Percentiles rank a stretch among this genome's conserved stretches.
These are phyloP conservation scores for Zygnema circumcarinatum DNA, from an alignment of 139 green algal species.

Conservation along the genomic window DNA sequence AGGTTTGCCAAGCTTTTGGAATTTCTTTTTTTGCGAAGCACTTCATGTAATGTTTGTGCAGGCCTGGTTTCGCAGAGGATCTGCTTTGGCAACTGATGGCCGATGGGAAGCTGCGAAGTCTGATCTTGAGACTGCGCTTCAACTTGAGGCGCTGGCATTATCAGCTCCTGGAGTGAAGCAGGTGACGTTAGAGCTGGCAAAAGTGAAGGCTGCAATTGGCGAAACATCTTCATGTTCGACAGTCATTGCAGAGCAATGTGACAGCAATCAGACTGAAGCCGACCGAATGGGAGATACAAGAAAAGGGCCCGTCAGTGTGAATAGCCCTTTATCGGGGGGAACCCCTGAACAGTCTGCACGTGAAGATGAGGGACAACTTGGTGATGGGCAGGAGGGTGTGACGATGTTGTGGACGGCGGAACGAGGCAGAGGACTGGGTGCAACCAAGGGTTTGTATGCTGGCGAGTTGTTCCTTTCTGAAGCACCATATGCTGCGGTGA, in stretches of 20 bases:
- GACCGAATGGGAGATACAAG: background rate
- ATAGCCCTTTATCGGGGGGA: background rate
- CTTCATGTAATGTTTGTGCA: background rate
- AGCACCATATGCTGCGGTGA: slow-evolving; percentile 17
- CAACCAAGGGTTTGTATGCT: background rate
- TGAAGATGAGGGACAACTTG: background rate
- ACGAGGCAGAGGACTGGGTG: background rate
- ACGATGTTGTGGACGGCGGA: background rate
- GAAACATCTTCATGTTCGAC: background rate
- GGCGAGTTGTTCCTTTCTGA: slow-evolving; percentile 1
- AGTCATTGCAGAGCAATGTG: background rate
- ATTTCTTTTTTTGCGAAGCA: background rate
- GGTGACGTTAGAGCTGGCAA: background rate
- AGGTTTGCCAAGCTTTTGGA: too few relatives aligned
- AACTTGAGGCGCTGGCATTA: background rate
- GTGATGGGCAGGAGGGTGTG: background rate
- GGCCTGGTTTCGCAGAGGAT: slow-evolving; percentile 18
- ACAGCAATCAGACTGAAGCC: background rate
- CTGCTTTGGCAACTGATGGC: background rate
- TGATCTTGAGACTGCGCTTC: background rate
- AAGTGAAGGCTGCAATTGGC: background rate
- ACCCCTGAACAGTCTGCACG: background rate
- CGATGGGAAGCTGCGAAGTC: background rate
- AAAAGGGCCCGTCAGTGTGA: background rate
- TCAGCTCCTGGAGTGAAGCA: background rate